Evolutionary conservation across 2,329 filamentous ascomycete genomes (phyloP).

Genomic region (Colletotrichum brevisporum): DNA sequence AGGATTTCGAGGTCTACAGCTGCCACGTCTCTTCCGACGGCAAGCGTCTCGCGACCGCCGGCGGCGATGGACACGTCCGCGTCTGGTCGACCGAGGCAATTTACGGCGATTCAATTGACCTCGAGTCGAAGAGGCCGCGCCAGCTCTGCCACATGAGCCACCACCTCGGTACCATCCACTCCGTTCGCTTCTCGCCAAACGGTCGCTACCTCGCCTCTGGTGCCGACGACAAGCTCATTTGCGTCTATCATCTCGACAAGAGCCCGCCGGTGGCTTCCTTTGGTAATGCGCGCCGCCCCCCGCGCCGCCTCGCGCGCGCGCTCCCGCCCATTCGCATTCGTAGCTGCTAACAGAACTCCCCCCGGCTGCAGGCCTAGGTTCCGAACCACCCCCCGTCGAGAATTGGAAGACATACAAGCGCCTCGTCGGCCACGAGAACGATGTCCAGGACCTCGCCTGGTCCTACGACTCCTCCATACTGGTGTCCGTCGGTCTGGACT

Average conservation of each 20-base stretch:
- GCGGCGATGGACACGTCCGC: slow-evolving; percentile 96
- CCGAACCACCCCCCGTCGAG: slow-evolving; percentile 90
- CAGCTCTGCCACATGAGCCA: slow-evolving; percentile 99
- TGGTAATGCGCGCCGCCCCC: slow-evolving; percentile 65
- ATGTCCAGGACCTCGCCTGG: slow-evolving; percentile 98
- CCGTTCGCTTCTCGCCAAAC: slow-evolving; percentile 96
- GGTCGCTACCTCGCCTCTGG: slow-evolving; percentile 96
- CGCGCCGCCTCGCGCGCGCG: not conserved
- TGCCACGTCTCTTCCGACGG: slow-evolving; percentile 98
- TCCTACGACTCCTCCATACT: slow-evolving; percentile 95
- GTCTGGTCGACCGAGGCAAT: slow-evolving; percentile 98
- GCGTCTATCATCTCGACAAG: slow-evolving; percentile 92
- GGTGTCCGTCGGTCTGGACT: slow-evolving; percentile 96
- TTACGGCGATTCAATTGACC: slow-evolving; percentile 69
- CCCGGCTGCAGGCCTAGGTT: slow-evolving; percentile 37
- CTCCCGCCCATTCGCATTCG: not conserved
- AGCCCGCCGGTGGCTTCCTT: slow-evolving; percentile 85
- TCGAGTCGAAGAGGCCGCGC: slow-evolving; percentile 73
- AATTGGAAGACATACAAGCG: slow-evolving; percentile 98
- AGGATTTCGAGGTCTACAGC: slow-evolving; percentile 98
- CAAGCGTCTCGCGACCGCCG: slow-evolving; percentile 90
- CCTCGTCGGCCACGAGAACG: slow-evolving; percentile 96
- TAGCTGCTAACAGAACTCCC: slow-evolving; percentile 33
- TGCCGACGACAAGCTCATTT: slow-evolving; percentile 98
- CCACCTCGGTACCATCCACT: slow-evolving; percentile 96